Evolutionary conservation across 805 yeast species (phyloP).

Genomic region (Yamadazyma ubonensis): DNA sequence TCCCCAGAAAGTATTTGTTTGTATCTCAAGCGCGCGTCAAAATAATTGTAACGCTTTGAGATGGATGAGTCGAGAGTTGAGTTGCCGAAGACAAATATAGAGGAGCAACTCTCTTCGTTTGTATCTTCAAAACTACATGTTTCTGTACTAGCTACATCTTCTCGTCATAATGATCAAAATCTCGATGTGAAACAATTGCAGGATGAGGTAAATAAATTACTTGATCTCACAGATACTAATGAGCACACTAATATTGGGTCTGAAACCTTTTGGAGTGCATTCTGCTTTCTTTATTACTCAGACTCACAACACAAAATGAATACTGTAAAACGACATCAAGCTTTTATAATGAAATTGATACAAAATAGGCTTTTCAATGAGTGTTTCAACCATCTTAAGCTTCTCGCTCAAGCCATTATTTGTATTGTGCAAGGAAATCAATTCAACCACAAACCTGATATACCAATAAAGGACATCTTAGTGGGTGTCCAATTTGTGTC

Average conservation of each 20-base stretch:
- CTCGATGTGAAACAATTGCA: not conserved
- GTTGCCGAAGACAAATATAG: too few species aligned
- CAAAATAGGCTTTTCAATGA: conserved; percentile 5
- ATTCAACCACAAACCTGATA: not conserved
- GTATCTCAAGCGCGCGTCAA: too few species aligned
- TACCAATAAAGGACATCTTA: not conserved
- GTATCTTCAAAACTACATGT: too few species aligned
- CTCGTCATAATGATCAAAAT: too few species aligned
- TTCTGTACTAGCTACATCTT: too few species aligned
- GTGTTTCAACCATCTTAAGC: conserved; percentile 18
- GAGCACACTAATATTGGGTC: not conserved
- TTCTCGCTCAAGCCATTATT: conserved; percentile 2
- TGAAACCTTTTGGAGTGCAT: conserved; percentile 8
- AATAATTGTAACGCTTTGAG: too few species aligned
- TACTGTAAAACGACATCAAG: conserved; percentile 27
- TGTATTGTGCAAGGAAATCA: not conserved
- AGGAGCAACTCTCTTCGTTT: too few species aligned
- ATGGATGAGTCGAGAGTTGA: too few species aligned
- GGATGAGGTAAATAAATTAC: not conserved
- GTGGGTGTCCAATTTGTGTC: not conserved
- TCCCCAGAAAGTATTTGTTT: too few species aligned
- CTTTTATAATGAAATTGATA: conserved; percentile 22
- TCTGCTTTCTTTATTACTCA: conserved; percentile 11
- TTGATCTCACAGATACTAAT: not conserved
- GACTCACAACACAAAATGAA: conserved; percentile 1